These are phyloP conservation scores for Candida alai DNA, from an alignment of 805 yeast genomes.

Conservation along the genomic window DNA sequence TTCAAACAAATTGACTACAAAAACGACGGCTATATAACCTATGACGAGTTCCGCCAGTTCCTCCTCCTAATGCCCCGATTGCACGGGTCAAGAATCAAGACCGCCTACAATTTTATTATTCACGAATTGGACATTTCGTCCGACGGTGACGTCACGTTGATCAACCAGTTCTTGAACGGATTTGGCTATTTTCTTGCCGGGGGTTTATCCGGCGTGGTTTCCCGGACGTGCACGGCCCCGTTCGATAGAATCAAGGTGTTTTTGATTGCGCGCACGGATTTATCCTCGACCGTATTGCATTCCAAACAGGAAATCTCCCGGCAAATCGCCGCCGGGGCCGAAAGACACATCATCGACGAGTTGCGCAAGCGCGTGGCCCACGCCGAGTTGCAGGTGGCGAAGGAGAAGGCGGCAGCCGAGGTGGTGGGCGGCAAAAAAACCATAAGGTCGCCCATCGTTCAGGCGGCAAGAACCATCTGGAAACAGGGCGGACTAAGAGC, in stretches of 20 bases:
- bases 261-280: conserved; percentile 84
- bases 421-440: conserved; percentile 33
- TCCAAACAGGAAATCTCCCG: conserved; percentile 44
- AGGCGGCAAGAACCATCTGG: conserved; percentile 80
- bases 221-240: conserved; percentile 96
- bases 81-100: conserved; percentile 69
- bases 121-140: conserved; percentile 79
- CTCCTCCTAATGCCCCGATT: conserved; percentile 77
- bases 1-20: conserved; percentile 54
- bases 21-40: conserved; percentile 66
- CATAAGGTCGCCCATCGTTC: conserved; percentile 68
- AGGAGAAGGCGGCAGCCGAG: conserved; percentile 22
- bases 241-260: conserved; percentile 93
- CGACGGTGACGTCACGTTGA: conserved; percentile 89
- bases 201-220: conserved; percentile 91
- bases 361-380: conserved; percentile 26
- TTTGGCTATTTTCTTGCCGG: conserved; percentile 92
- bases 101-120: conserved; percentile 77
- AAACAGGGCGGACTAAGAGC: conserved; percentile 83
- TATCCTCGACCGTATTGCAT: conserved; percentile 64
- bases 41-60: conserved; percentile 83
- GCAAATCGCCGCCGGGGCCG: conserved; percentile 33
- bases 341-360: conserved; percentile 31
- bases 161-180: conserved; percentile 74
- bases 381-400: conserved; percentile 20